Base-by-base conservation (phyloP, 2,329 filamentous ascomycete genomes). In the Aureobasidium leucospermi region DNA sequence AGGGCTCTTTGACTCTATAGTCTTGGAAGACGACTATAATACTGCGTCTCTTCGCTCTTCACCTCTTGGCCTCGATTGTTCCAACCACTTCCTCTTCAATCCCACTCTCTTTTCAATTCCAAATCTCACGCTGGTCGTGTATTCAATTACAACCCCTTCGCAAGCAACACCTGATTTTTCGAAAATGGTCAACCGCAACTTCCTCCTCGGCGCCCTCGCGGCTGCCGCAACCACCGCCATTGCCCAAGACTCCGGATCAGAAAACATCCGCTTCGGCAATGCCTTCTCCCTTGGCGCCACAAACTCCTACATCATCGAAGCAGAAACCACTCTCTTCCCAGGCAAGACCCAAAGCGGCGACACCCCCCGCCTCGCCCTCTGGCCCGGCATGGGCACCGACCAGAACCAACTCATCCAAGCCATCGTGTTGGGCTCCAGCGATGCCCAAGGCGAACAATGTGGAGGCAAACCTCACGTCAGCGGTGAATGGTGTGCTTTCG, bases 341-440 rank as follows among this genome's bases (percentile, higher is more conserved):
- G 76, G 77, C 4, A 65, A 70, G 0, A 63, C 66, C 1, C 76
- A 77, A 1, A 71, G 66, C 36, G 69, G 70, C 38, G 70, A 69
- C 41, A 67, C 67, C 5, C 74, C 75, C 32, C 70, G 72, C 58
- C 63, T 73, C 19, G 76, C 75, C 6, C 69, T 79, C 16, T 79
- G 76, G 78, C 74, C 78, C 15, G 77, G 78, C 11, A 78, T 79
- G 76, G 76, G 76, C 4, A 79, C 76, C 4, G 75, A 73, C 4
- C 72, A 73, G n/a, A 76, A 74, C 28, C 73, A 79, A 59, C 63
- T 79, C 65, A 75, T 79, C 60, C 76, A 79, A 69, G 76, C 75
- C 4, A 76, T 79, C 23, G 59, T 56, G 23, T 48, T 61, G 28
- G 55, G 19, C 23, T 58, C 53, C 5, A 38, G 45, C 38, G 42